Conservation (phyloP, 345 rosid species). For the Gossypium mustelinum region DNA sequence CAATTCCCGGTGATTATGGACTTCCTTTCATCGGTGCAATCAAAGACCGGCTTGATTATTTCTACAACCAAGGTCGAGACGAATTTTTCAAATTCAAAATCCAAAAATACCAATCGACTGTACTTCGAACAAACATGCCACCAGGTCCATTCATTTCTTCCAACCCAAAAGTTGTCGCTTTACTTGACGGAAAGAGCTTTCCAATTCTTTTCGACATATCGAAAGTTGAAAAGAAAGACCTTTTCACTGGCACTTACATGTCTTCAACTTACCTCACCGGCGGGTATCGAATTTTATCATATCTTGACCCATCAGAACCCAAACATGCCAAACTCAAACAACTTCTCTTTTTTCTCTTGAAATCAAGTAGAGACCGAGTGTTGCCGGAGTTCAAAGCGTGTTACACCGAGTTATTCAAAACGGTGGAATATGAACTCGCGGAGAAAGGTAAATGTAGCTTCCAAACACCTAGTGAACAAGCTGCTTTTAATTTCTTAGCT, state of each 20-base stretch:
- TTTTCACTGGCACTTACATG: slow-evolving; percentile 89
- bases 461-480: slow-evolving; percentile 41
- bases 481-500: slow-evolving; percentile 70
- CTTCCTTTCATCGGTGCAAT: slow-evolving; percentile 70
- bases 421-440: slow-evolving; percentile 51
- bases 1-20: slow-evolving; percentile 73
- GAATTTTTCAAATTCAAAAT: slow-evolving; percentile 66
- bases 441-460: slow-evolving; percentile 58
- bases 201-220: slow-evolving; percentile 69
- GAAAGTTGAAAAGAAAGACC: slow-evolving; percentile 77
- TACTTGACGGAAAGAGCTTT: slow-evolving; percentile 92
- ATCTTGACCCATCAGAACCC: slow-evolving; percentile 84
- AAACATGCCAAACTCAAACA: slow-evolving; percentile 67
- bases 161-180: slow-evolving; percentile 57
- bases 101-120: slow-evolving; percentile 67
- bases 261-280: slow-evolving; percentile 85
- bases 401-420: slow-evolving; percentile 46
- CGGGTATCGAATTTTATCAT: slow-evolving; percentile 71
- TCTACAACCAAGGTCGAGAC: slow-evolving; percentile 64
- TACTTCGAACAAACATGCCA: slow-evolving; percentile 70
- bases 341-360: slow-evolving; percentile 59
- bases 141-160: slow-evolving; percentile 71
- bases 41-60: slow-evolving; percentile 67
- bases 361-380: slow-evolving; percentile 45
- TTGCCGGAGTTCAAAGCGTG: slow-evolving; percentile 70